A percentile compares a stretch with the other conserved stretches of the same genome.
Evolutionary conservation across 2,329 filamentous ascomycete genomes (phyloP).

Genomic region (Ceratocystis smalleyi): DNA sequence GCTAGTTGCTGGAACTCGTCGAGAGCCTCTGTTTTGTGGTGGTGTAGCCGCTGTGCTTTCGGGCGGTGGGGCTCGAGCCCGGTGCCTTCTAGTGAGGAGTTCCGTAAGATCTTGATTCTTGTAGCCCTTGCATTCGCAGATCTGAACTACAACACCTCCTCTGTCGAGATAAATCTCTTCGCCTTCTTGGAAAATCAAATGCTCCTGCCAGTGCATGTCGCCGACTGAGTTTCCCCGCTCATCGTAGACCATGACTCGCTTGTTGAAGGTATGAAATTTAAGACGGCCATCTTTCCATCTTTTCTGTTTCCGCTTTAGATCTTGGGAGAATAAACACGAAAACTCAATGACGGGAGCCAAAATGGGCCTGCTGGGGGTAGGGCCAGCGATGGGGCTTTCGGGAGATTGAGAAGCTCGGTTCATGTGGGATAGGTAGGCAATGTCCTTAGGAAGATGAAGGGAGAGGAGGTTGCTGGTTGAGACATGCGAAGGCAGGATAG

Average conservation of each 20-base stretch:
- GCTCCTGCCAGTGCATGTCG: slow-evolving; percentile 65
- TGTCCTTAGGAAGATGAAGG: neutral
- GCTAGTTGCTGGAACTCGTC: neutral
- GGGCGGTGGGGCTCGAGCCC: slow-evolving; percentile 16
- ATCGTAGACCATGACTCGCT: slow-evolving; percentile 79
- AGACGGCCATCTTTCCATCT: slow-evolving; percentile 86
- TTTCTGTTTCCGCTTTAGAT: slow-evolving; percentile 74
- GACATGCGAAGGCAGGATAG: neutral
- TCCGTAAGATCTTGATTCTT: slow-evolving; percentile 64
- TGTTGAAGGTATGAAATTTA: slow-evolving; percentile 82
- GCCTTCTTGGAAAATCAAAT: slow-evolving; percentile 56
- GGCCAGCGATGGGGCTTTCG: neutral
- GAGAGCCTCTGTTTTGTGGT: slow-evolving; percentile 13
- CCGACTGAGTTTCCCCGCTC: slow-evolving; percentile 65
- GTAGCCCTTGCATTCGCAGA: slow-evolving; percentile 56
- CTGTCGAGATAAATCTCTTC: slow-evolving; percentile 69
- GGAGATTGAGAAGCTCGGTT: slow-evolving; percentile 5
- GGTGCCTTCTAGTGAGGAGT: slow-evolving; percentile 48
- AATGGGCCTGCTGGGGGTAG: slow-evolving; percentile 29
- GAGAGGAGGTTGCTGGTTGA: neutral
- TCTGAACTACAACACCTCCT: slow-evolving; percentile 61
- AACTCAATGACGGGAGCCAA: slow-evolving; percentile 68
- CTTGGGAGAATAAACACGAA: slow-evolving; percentile 73
- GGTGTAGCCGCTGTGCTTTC: slow-evolving; percentile 17
- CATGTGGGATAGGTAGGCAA: neutral